phyloP scores from a whole-genome alignment of 2,329 filamentous ascomycete species.

The Verticillium longisporum region DNA sequence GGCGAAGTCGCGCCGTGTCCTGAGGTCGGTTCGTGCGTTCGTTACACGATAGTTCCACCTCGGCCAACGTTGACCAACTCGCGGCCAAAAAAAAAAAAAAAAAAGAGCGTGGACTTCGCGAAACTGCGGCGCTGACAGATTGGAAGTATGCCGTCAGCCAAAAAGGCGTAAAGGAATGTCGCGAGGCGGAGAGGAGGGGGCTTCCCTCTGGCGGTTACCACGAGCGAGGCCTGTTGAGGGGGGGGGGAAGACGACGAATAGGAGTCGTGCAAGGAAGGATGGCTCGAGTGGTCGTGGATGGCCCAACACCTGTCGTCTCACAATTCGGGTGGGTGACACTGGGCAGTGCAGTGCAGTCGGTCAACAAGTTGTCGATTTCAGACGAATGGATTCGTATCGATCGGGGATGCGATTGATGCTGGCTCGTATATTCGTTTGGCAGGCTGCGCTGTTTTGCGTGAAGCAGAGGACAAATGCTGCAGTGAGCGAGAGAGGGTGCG shows the following conservation, averaged over 20 bases:
- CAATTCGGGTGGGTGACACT: constrained; percentile 9
- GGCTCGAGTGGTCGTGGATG: not conserved
- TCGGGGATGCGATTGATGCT: not conserved
- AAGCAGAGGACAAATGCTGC: not conserved
- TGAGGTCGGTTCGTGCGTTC: constrained; percentile 5
- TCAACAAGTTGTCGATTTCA: not conserved
- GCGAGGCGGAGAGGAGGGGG: not conserved
- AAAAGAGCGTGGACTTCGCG: not conserved
- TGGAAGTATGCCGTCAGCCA: not conserved
- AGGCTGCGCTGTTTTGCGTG: not conserved
- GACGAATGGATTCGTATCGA: not conserved
- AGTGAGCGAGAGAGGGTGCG: not conserved
- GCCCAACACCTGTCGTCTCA: constrained; percentile 9
- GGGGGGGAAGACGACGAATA: constrained; percentile 3
- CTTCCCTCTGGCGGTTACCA: not conserved
- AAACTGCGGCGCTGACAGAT: not conserved
- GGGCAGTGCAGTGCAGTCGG: constrained; percentile 10
- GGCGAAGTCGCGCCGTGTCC: not conserved
- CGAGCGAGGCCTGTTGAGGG: not conserved
- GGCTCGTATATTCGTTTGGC: not conserved
- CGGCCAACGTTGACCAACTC: not conserved
- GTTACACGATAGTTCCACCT: constrained; percentile 2
- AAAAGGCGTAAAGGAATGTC: not conserved
- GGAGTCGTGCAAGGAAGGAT: not conserved
- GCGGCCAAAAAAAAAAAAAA: not conserved